These are phyloP conservation scores for Neurospora sp. DNA, from an alignment of 495 filamentous ascomycete genomes.

Conservation along the genomic window DNA sequence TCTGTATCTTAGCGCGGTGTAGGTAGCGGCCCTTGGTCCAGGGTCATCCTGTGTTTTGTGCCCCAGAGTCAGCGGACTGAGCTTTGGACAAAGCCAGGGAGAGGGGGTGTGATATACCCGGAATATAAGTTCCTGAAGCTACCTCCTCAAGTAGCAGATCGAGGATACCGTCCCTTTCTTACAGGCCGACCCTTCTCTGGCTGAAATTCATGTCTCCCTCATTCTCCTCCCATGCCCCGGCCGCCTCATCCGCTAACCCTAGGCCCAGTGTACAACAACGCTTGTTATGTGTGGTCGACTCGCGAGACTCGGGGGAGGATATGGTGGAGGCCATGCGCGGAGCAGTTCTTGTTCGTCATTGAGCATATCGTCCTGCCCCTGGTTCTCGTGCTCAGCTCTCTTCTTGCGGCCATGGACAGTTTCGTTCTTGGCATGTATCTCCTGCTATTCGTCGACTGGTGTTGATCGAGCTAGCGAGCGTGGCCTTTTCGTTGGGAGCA, in stretches of 20 bases:
- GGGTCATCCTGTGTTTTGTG: too few species aligned
- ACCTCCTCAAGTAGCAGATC: too few species aligned
- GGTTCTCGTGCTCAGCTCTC: not conserved
- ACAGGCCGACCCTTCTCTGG: not conserved
- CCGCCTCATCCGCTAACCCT: not conserved
- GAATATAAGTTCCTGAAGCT: too few species aligned
- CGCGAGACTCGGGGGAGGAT: not conserved
- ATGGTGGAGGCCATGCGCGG: not conserved
- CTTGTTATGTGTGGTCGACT: not conserved
- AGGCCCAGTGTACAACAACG: not conserved
- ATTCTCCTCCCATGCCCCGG: not conserved
- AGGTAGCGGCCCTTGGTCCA: too few species aligned
- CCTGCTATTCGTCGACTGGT: not conserved
- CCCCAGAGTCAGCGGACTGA: too few species aligned
- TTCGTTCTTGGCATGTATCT: not conserved
- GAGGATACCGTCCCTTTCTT: not conserved
- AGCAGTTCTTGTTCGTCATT: not conserved
- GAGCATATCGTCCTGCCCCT: not conserved
- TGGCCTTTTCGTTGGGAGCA: not conserved
- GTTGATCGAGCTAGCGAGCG: not conserved
- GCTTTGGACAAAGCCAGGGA: too few species aligned
- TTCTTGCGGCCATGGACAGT: accelerated
- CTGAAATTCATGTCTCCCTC: not conserved
- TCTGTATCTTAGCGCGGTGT: too few species aligned
- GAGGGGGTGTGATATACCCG: too few species aligned